Evolutionary conservation across 2,329 filamentous ascomycete species (phyloP), one percentile per base, ranked within the genome.

Genomic region (Blastomyces emzantsi): DNA sequence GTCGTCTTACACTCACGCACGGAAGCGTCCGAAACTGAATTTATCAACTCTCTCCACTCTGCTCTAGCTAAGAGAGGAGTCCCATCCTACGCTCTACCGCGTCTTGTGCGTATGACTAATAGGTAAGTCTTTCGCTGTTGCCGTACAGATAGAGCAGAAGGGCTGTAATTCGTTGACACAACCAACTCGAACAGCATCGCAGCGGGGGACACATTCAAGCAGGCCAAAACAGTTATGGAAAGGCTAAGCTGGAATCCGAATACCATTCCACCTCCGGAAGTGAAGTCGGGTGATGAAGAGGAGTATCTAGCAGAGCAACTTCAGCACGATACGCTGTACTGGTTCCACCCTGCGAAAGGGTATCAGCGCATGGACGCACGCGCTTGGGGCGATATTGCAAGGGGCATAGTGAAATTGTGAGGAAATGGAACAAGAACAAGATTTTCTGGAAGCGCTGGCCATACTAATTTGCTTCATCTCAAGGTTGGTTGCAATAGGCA

Each of bases 1-100:
- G 75, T 94, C 1, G 77, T 90, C 15, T 74, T 85, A 11, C 77
- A 79, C n/a, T 52, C 19, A 5, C 63, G 68, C 6, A 71, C 71
- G 0, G 61, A 70, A 1, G 63, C 68, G 4, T 66, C 67, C 13
- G 73, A 79, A 65, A 64, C 63, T 13, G 66, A 68, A 6, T 76
- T 81, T 57, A 79, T 79, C 66, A 65, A 64, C 0, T 69, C 68
- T 2, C 70, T 82, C 1, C 76, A 78, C 64, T 58, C 64, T 0
- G 67, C 71, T 22, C 71, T 82, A 8, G 77, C 74, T 63, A 75
- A 73, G 62, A 78, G 76, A 57, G 80, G 80, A 19, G 73, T 81
- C 8, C 79, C 80, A 3, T 71, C 73, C 4, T 82, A 81, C 62
- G 78, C 79, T 1, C 67, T 80, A 13, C 80, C 80, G 1, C 71